Conservation (phyloP, 768 basidiomycete species). For the Pulveroboletus ravenelii region DNA sequence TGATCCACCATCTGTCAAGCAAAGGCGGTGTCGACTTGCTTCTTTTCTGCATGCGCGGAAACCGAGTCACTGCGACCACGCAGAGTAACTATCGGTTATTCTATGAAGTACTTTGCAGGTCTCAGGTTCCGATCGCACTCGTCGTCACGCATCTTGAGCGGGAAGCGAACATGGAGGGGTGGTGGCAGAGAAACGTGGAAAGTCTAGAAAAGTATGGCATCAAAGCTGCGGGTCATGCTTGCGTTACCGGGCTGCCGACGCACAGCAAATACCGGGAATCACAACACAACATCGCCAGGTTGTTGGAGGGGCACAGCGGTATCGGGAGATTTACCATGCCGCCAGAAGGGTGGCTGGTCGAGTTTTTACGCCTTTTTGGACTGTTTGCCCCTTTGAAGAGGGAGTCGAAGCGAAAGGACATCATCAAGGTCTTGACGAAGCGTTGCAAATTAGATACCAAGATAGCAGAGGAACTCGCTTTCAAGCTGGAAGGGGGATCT, state of each 20-base stretch:
- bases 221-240: slow-evolving; percentile 29
- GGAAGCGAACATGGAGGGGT: slow-evolving; percentile 30
- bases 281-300: slow-evolving; percentile 7
- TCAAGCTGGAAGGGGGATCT: slow-evolving; percentile 7
- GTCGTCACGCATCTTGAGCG: slow-evolving; percentile 40
- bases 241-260: slow-evolving; percentile 31
- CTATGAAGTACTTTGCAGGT: slow-evolving; percentile 38
- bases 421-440: slow-evolving; percentile 25
- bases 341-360: slow-evolving; percentile 20
- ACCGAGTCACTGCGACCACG: slow-evolving; percentile 35
- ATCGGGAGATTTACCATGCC: slow-evolving; percentile 25
- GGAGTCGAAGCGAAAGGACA: slow-evolving; percentile 20
- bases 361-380: slow-evolving; percentile 24
- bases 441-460: slow-evolving; percentile 24
- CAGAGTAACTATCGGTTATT: slow-evolving; percentile 40
- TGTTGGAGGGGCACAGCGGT: slow-evolving; percentile 14
- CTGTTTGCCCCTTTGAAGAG: slow-evolving; percentile 21
- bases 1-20: slow-evolving; percentile 30
- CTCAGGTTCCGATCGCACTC: slow-evolving; percentile 28
- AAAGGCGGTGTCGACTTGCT: slow-evolving; percentile 38
- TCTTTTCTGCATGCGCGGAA: slow-evolving; percentile 39
- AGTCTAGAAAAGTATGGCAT: slow-evolving; percentile 26
- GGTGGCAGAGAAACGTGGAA: slow-evolving; percentile 30
- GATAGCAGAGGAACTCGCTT: slow-evolving; percentile 20
- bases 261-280: slow-evolving; percentile 28